Base-by-base conservation (phyloP, 805 yeast species). In the Wickerhamiella azymoides region DNA sequence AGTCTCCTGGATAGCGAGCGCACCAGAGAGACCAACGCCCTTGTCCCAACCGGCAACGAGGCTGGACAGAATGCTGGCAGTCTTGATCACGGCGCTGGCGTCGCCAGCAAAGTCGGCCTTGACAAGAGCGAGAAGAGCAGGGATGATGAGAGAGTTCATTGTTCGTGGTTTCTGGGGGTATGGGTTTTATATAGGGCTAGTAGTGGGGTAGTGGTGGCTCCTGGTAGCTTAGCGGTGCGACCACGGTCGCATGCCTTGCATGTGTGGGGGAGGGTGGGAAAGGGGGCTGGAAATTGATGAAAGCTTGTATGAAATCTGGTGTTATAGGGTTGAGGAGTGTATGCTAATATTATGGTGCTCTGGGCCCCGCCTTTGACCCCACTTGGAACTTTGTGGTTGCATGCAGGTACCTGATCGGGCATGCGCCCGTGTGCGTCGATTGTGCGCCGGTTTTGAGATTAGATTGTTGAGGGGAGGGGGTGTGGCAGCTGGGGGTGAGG, bases 21-120 rank as follows among this genome's bases (percentile, higher is more conserved):
- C 60, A 25, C 52, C 57, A 13, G 10, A 11, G 14, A 57, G 47
- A 16, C 61, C 61, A 28, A 27, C 36, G 25, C 46, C 45, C 11
- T 50, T 39, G 44, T 38, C 25, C 52, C 51, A 52, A 32, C 36
- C 47, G 27, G 24, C 18, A 43, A 52, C 53, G 26, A 36, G 45
- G 27, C 45, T 26, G 2, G 45, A 37, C 10, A 50, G 50, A 28
- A 17, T 40, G 39, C 32, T 35, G 43, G 50, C 43, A 57, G 75
- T 71, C 16, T 71, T 79, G 1, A 65, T 70, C 16, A 41, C 49
- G 24, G 46, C 38, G 19, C 26, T 16, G 25, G 39, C 39, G 33
- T 45, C 43, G 17, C 30, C 49, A 16, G 25, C 39, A 28, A 46
- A 48, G 45, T 45, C 49, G 38, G 51, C 47, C 19, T 21, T 37